Conservation (phyloP, 257 asterid genomes). For the Solanum chmielewskii region DNA sequence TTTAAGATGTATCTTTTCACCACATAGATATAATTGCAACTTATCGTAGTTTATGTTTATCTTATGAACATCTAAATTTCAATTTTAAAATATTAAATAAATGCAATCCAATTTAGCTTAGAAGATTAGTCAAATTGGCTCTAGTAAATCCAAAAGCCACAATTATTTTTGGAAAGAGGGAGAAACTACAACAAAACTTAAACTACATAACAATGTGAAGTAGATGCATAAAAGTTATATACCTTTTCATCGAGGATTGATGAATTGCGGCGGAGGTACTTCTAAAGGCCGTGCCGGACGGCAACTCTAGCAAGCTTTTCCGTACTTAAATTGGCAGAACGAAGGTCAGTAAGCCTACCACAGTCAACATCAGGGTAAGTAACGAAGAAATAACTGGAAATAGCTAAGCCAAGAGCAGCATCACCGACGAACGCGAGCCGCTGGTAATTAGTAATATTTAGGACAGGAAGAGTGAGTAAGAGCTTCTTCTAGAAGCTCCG, state of each 20-base stretch:
- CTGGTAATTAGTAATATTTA: slow-evolving; percentile 35
- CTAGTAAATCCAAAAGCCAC: background rate
- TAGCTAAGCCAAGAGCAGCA: slow-evolving; percentile 49
- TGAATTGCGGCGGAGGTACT: slow-evolving; percentile 51
- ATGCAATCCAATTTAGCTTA: background rate
- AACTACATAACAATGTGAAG: background rate
- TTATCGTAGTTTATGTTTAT: background rate
- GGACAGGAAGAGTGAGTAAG: slow-evolving; percentile 72
- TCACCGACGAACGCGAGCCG: slow-evolving; percentile 86
- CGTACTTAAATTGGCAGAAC: slow-evolving; percentile 71
- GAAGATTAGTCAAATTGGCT: background rate
- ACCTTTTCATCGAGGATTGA: background rate
- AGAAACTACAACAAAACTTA: background rate
- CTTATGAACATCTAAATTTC: background rate
- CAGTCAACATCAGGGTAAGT: slow-evolving; percentile 43
- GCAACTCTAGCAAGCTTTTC: slow-evolving; percentile 87
- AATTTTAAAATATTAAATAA: background rate
- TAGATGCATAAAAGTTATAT: background rate
- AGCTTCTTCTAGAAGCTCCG: slow-evolving; percentile 60
- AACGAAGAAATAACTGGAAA: slow-evolving; percentile 37
- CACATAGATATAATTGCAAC: background rate
- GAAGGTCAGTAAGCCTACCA: slow-evolving; percentile 55
- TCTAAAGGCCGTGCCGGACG: slow-evolving; percentile 45
- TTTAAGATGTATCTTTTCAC: background rate
- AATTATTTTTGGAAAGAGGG: background rate